Conservation (phyloP, 2,329 filamentous ascomycete species). For the Aureobasidium lini region DNA sequence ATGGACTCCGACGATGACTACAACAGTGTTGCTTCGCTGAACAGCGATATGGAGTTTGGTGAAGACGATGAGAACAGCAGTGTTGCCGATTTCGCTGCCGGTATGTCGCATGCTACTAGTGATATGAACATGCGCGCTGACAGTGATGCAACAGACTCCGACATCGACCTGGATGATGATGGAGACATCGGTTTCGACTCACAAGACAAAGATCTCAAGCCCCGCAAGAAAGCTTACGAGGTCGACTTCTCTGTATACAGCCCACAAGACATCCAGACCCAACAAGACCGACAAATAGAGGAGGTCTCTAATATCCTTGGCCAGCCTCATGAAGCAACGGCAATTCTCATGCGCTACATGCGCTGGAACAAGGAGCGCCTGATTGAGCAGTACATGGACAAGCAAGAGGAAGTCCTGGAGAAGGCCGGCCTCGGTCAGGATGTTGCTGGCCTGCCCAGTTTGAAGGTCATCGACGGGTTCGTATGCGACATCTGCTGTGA, state of each 20-base stretch:
- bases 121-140: slow-evolving; percentile 30
- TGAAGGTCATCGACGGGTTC: slow-evolving; percentile 69
- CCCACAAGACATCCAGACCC: slow-evolving; percentile 71
- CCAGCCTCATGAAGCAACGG: slow-evolving; percentile 79
- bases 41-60: slow-evolving; percentile 61
- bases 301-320: slow-evolving; percentile 90
- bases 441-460: slow-evolving; percentile 54
- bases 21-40: slow-evolving; percentile 64
- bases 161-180: slow-evolving; percentile 50
- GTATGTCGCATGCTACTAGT: slow-evolving; percentile 22
- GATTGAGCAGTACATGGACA: slow-evolving; percentile 95
- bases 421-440: slow-evolving; percentile 70
- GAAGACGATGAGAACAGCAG: slow-evolving; percentile 62
- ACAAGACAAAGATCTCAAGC: slow-evolving; percentile 65
- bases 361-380: slow-evolving; percentile 95
- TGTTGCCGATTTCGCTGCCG: slow-evolving; percentile 39
- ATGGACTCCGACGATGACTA: slow-evolving; percentile 98
- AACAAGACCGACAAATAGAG: slow-evolving; percentile 78
- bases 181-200: slow-evolving; percentile 54
- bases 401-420: slow-evolving; percentile 69
- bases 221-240: slow-evolving; percentile 69
- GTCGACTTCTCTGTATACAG: slow-evolving; percentile 76
- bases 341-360: slow-evolving; percentile 80
- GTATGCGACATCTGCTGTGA: slow-evolving; percentile 95
- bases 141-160: slow-evolving; percentile 34